phyloP scores from a whole-genome alignment of 108 stramenopile species.

The Skeletonema tropicum region DNA sequence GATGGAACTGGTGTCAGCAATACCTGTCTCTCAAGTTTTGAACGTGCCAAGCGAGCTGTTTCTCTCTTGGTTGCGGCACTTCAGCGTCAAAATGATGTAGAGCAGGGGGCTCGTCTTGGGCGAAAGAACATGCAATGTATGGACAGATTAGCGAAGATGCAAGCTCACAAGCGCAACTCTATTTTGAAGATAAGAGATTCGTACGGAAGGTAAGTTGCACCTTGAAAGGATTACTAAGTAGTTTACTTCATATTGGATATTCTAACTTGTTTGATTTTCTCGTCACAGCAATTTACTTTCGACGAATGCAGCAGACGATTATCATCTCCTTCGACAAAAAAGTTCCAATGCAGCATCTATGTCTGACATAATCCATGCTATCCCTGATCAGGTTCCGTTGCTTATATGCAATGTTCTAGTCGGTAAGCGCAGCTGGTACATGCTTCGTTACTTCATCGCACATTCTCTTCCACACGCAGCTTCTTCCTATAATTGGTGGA shows the following conservation, averaged over 20 bases:
- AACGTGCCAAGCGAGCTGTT: constrained; percentile 53
- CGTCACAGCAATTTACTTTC: constrained; percentile 40
- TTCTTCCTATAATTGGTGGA: constrained; percentile 76
- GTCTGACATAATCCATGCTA: constrained; percentile 34
- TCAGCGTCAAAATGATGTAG: constrained; percentile 83
- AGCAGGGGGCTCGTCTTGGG: constrained; percentile 78
- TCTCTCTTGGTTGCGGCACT: constrained; percentile 69
- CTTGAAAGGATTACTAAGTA: too few relatives aligned
- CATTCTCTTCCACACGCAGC: constrained; percentile 70
- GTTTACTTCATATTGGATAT: too few relatives aligned
- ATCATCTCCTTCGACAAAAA: constrained; percentile 45
- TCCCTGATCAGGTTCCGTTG: constrained; percentile 70
- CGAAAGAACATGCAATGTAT: constrained; percentile 90
- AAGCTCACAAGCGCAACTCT: constrained; percentile 72
- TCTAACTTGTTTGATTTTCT: too few relatives aligned
- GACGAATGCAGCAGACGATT: constrained; percentile 61
- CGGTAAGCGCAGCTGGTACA: constrained; percentile 73
- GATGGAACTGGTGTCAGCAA: constrained; percentile 10
- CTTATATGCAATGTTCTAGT: constrained; percentile 67
- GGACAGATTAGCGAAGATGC: constrained; percentile 89
- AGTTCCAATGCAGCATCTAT: constrained; percentile 47
- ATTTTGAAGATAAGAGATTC: constrained; percentile 62
- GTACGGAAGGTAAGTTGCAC: constrained; percentile 25
- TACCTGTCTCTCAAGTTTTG: constrained; percentile 33
- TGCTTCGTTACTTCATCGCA: constrained; percentile 70